Percentiles rank a stretch among this genome's conserved stretches.
Evolutionary conservation across 176 grass and related monocot genomes (phyloP).

Genomic region (Olyra latifolia): DNA sequence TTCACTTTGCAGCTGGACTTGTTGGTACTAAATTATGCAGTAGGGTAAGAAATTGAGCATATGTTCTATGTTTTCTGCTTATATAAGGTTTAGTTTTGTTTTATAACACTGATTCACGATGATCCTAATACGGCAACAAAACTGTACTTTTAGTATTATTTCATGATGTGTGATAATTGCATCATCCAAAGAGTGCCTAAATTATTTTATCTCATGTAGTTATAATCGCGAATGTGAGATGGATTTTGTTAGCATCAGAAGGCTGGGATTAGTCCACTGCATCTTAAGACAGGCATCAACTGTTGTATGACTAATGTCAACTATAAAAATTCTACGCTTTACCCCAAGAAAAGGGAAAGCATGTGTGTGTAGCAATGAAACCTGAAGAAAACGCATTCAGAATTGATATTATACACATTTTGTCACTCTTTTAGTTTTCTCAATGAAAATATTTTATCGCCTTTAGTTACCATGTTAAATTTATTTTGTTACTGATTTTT

Average conservation of each 20-base stretch:
- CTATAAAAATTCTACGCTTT: background rate
- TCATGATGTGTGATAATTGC: background rate
- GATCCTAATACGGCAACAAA: background rate
- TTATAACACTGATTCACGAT: background rate
- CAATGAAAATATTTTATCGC: background rate
- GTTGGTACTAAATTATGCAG: background rate
- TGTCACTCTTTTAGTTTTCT: background rate
- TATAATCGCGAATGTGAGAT: background rate
- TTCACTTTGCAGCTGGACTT: background rate
- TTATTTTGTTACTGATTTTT: slow-evolving; percentile 2
- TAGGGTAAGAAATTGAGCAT: background rate
- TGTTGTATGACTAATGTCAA: background rate
- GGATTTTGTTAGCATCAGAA: background rate
- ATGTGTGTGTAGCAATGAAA: background rate
- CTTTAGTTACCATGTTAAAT: background rate
- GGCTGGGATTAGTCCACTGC: background rate
- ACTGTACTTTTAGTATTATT: background rate
- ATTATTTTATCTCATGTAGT: background rate
- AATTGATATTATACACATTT: background rate
- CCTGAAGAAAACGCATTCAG: background rate
- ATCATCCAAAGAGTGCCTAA: background rate
- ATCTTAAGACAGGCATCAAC: background rate
- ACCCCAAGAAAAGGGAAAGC: background rate
- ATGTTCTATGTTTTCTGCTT: background rate
- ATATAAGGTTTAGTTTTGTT: background rate